Evolutionary conservation across 164 flowering plant species (phyloP).

Genomic region (Magnolia officinalis): DNA sequence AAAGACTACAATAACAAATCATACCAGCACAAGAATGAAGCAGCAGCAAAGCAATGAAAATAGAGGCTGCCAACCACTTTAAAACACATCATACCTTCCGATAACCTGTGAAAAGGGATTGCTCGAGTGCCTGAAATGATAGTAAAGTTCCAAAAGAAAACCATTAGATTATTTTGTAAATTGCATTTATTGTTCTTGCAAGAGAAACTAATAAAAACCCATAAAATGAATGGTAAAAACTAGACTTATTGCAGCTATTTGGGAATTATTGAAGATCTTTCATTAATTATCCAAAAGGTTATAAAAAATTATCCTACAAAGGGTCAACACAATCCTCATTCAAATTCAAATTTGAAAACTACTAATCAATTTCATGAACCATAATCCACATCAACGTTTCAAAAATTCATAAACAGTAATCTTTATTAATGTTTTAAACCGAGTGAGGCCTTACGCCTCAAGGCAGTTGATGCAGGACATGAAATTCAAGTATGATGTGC

Average conservation of each 20-base stretch:
- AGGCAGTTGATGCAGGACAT: too few relatives aligned
- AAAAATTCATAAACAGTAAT: too few relatives aligned
- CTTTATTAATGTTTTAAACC: too few relatives aligned
- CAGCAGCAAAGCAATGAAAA: not conserved
- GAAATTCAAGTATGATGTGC: too few relatives aligned
- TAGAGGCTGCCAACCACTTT: not conserved
- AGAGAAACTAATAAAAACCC: not conserved
- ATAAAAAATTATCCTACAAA: not conserved
- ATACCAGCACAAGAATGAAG: not conserved
- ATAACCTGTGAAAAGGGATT: slow-evolving; percentile 70
- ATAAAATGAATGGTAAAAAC: not conserved
- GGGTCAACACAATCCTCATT: not conserved
- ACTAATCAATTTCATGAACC: not conserved
- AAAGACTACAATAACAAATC: slow-evolving; percentile 43
- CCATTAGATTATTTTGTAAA: not conserved
- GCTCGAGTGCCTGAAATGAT: slow-evolving; percentile 37
- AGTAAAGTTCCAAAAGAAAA: slow-evolving; percentile 1
- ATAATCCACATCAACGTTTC: not conserved
- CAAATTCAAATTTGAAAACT: not conserved
- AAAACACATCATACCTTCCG: slow-evolving; percentile 50
- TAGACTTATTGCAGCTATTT: not conserved
- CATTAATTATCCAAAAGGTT: not conserved
- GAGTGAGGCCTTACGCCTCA: too few relatives aligned
- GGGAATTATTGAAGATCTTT: not conserved
- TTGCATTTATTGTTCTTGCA: not conserved